Evolutionary conservation across 2,329 filamentous ascomycete genomes (phyloP), one percentile per base, ranked within the genome.

Genomic region (Sphaerostilbella broomeana): DNA sequence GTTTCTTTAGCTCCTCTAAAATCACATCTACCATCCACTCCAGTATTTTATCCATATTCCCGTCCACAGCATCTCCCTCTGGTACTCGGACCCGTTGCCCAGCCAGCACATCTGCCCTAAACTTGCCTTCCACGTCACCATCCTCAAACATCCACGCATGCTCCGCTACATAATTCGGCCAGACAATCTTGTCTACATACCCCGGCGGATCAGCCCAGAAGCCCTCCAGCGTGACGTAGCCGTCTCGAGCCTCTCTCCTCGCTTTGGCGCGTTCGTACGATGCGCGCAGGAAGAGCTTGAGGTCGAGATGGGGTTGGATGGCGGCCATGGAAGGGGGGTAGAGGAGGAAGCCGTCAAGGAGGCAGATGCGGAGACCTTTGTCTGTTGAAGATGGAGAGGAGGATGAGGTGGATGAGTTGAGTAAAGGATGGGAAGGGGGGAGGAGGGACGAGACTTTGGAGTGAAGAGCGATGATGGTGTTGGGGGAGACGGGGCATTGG

Each of bases 141-240:
- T 67, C 64, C 47, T 80, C 62, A 56, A 95, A 92, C 59, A 98
- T 67, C 72, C 86, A 94, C 16, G 69, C 68, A 64, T 97, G 89
- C 52, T 87, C 78, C 38, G 75, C 70, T 4, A 84, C 85, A 61
- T 95, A 97, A 53, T 94, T 90, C 4, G 90, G 90, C 92, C 92
- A 98, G 4, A 98, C 92, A 39, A 98, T 75, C 57, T 84, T 77
- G 58, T 97, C 89, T 25, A 97, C 88, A 59, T 97, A 98, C 0
- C 86, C 89, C 0, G 87, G 87, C 0, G 92, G 92, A 60, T 98
- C 92, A 41, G 81, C 74, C 92, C 92, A 98, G 65, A 95, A 98
- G 19, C 89, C 90, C 54, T 95, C 79, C 5, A 84, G 62, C 3
- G 86, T 90, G 20, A 87, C 84, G 58, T 92, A 92, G 9, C 85